These are phyloP conservation scores for Mycena galopus DNA, from an alignment of 768 basidiomycete genomes.

Conservation along the genomic window DNA sequence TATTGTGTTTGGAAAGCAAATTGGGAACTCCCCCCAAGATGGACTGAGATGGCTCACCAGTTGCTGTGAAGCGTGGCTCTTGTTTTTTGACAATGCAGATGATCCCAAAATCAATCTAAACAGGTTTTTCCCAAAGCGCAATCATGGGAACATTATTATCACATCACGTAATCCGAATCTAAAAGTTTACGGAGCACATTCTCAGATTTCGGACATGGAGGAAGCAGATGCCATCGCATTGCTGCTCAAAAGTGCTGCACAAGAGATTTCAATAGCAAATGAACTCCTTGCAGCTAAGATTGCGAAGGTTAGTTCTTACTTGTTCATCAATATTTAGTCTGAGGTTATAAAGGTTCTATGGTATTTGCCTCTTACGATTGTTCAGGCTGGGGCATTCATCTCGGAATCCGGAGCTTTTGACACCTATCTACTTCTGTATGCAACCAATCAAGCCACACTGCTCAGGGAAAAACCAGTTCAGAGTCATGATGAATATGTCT, in stretches of 20 bases:
- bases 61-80: background rate
- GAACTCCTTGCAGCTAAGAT: background rate
- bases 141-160: background rate
- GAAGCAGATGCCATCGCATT: no score
- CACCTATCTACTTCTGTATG: no score
- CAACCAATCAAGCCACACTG: no score
- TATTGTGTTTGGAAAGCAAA: background rate
- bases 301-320: background rate
- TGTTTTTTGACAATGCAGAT: conserved; percentile 3
- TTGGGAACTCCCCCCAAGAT: background rate
- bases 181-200: background rate
- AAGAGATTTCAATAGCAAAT: background rate
- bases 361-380: background rate
- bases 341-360: background rate
- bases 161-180: background rate
- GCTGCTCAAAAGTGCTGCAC: no score
- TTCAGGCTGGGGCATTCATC: background rate
- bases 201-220: background rate
- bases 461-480: no score
- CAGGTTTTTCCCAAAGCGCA: background rate
- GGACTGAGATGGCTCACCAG: no score
- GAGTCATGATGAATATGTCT: no score
- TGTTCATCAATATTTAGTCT: background rate
- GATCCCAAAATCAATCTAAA: background rate
- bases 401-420: no score